phyloP scores from a whole-genome alignment of 306 rosid genomes.

The Quercus ilex region DNA sequence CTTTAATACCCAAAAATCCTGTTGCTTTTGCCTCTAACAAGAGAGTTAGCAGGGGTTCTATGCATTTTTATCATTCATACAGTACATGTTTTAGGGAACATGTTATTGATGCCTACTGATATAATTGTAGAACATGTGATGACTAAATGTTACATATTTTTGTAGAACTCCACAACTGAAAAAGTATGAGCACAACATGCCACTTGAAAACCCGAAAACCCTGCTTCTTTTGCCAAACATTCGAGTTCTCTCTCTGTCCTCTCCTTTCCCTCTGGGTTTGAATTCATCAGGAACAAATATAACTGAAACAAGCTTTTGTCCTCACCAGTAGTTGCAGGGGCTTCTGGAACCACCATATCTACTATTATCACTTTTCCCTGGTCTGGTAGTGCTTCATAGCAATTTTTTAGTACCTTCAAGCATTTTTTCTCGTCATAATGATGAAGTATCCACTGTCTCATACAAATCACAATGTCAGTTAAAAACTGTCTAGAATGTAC shows the following conservation, averaged over 20 bases:
- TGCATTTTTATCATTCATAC: neutral
- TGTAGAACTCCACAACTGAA: conserved; percentile 21
- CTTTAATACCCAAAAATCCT: no score
- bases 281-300: conserved; percentile 20
- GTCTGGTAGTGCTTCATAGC: conserved; percentile 22
- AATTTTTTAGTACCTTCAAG: conserved; percentile 14
- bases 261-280: neutral
- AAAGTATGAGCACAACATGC: conserved; percentile 6
- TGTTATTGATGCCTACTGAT: neutral
- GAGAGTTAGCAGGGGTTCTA: neutral
- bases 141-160: neutral
- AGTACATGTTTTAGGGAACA: neutral
- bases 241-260: conserved; percentile 5
- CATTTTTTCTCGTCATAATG: conserved; percentile 1
- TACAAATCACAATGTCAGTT: neutral
- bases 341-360: conserved; percentile 23
- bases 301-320: conserved; percentile 24
- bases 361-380: conserved; percentile 23
- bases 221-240: conserved; percentile 21
- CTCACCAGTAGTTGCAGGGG: conserved; percentile 18
- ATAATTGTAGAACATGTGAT: neutral
- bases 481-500: neutral
- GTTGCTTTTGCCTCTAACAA: no score
- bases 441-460: conserved; percentile 22
- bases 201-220: conserved; percentile 14